Conservation (phyloP, 257 asterid genomes). For the Plectranthus barbatus region DNA sequence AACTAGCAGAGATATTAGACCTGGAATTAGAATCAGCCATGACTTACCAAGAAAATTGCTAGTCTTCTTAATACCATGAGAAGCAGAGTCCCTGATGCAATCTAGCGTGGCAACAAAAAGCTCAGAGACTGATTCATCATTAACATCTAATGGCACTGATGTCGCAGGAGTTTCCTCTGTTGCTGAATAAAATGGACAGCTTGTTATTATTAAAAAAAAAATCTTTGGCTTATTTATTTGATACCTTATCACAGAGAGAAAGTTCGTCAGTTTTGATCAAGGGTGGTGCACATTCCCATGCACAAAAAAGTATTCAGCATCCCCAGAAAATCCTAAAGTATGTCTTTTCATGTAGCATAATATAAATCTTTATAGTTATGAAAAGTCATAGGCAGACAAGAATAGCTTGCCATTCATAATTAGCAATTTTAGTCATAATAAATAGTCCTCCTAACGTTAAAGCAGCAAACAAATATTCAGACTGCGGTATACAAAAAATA, state of each 20-base stretch:
- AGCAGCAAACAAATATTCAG: too few relatives aligned
- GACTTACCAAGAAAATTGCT: constrained; percentile 69
- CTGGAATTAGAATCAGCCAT: neutral
- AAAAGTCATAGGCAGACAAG: neutral
- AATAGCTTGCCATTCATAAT: neutral
- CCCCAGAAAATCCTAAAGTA: neutral
- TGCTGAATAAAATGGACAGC: constrained; percentile 38
- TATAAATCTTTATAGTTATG: neutral
- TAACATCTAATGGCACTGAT: constrained; percentile 34
- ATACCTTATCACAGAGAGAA: neutral
- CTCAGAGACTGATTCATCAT: constrained; percentile 74
- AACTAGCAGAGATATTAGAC: constrained; percentile 6
- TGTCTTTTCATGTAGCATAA: neutral
- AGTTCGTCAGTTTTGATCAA: neutral
- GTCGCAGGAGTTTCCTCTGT: constrained; percentile 29
- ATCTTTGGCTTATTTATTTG: neutral
- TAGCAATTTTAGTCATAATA: neutral
- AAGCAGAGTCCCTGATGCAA: constrained; percentile 72
- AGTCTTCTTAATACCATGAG: constrained; percentile 53
- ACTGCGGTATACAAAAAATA: too few relatives aligned
- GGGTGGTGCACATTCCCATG: neutral
- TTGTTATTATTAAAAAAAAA: constrained; percentile 11
- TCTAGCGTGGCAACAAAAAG: constrained; percentile 91
- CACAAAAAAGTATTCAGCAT: neutral
- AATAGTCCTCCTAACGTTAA: too few relatives aligned